Evolutionary conservation across 352 stramenopile species (phyloP), one percentile per base, ranked within the genome.

Genomic region (Hyaloperonospora arabidopsidis): DNA sequence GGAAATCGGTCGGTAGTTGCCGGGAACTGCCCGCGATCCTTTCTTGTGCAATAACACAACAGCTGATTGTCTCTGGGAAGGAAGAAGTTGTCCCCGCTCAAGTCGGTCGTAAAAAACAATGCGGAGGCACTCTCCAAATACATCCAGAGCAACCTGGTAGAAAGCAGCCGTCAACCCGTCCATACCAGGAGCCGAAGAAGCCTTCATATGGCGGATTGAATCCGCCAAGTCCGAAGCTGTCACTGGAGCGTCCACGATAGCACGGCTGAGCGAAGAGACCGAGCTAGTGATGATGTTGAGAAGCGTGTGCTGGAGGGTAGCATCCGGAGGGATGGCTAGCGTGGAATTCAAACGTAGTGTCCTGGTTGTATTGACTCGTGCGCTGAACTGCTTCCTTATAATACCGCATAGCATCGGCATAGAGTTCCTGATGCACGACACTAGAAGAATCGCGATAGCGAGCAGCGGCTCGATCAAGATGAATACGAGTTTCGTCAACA

Each of bases 1-100:
- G 0, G 46, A 11, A 22, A 61, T 61, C 0, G 46, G 54, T 5
- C 39, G 39, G 34, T 23, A 61, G 12, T 54, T 61, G 1, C 28
- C 54, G 10, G n/a, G 54, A 29, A 29, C 25, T 3, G 25, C 25
- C 3, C 25, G 25, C 25, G 25, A 29, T 7, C 25, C 25, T 29
- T 29, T 29, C 25, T 29, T 29, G 25, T 29, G 25, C 3, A 29
- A 7, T 7, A 29, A 7, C 25, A 29, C 25, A 3, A 29, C 25
- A 29, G 25, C 25, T 8, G 25, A 29, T 29, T 29, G 3, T 7
- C 36, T 2, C 36, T 21, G 15, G 7, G 36, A 43, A 8, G 36
- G 15, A 43, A 43, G 36, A 2, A 43, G 11, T 1, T 11, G 6
- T 2, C 15, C 36, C 18, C 7, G 15, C 2, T 7, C 11, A 7